Evolutionary conservation across 1,284 basidiomycete species (phyloP), one percentile per base, ranked within the genome.

Genomic region (Amylostereum areolatum): DNA sequence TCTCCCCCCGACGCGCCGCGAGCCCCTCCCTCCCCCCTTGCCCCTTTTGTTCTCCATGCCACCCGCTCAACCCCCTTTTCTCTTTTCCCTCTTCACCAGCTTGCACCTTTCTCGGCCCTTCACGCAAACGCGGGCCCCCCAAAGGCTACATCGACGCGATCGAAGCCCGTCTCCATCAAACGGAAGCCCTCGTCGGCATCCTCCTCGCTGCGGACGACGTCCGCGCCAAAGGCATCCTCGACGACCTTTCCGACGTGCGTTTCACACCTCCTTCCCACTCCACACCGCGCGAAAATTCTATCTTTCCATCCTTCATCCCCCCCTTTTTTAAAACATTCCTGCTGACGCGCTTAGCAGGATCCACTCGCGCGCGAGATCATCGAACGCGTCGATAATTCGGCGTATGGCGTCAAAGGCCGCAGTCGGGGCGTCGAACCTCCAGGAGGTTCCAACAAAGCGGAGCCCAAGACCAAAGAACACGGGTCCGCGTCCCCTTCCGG

Each of bases 111-210:
- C 73, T 90, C 37, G 89, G 89, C 2, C 86, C 87, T 3, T 89
- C 83, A 8, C 77, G 86, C 54, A 92, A 92, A 63, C 81, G 87
- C 54, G 86, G 87, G 2, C 89, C 89, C 6, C 89, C 89, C 10
- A 91, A 90, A 61, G 91, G 91, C 2, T 93, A 93, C 70, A 92
- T 93, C 62, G 89, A 93, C 62, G 89, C 89, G 28, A 91, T 93
- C 59, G 90, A 93, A 65, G 87, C 87, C 9, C 80, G 90, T 9
- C 71, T 93, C 8, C 91, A 93, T 59, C 89, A 92, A 60, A 89
- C 89, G 37, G 91, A 93, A 63, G 89, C 90, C 0, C 72, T 93
- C 40, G 70, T 93, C 24, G 89, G 89, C 45, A 83, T 89, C 56
- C 70, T 92, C 46, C 71, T 92, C 40, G 73, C 81, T 45, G 77